phyloP scores from a whole-genome alignment of 805 yeast species.

The Pichia sporocuriosa region DNA sequence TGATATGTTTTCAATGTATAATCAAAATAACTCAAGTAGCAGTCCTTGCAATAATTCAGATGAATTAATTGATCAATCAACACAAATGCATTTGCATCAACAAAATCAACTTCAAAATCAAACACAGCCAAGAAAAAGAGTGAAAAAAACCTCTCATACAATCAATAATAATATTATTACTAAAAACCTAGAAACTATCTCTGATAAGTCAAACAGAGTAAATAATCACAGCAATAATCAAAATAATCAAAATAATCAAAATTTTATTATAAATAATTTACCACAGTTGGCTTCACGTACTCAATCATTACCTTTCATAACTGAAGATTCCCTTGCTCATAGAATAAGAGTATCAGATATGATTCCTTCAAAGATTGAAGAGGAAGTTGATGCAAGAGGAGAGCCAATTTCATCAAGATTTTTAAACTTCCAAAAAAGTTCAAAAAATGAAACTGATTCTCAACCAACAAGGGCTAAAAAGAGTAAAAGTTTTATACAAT shows the following conservation, averaged over 20 bases:
- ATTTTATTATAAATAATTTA: slow-evolving; percentile 3
- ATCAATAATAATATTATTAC: too few species aligned
- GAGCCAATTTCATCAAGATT: slow-evolving; percentile 27
- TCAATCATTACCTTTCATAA: slow-evolving; percentile 30
- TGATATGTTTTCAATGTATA: slow-evolving; percentile 8
- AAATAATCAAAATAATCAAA: too few species aligned
- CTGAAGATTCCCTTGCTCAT: slow-evolving; percentile 28
- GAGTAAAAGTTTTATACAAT: slow-evolving; percentile 26
- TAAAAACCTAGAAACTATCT: slow-evolving; percentile 3
- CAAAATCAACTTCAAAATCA: not conserved
- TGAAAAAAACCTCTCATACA: not conserved
- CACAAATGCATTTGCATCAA: slow-evolving; percentile 3
- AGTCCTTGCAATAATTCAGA: slow-evolving; percentile 12
- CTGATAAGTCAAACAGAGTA: not conserved
- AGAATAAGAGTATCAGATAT: slow-evolving; percentile 27
- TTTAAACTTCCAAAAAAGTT: slow-evolving; percentile 25
- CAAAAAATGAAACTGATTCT: slow-evolving; percentile 15
- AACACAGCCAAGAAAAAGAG: not conserved
- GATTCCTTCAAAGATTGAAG: slow-evolving; percentile 12
- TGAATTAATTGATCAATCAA: slow-evolving; percentile 14
- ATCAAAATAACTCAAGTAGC: slow-evolving; percentile 5
- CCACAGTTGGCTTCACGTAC: slow-evolving; percentile 31
- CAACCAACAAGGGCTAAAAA: slow-evolving; percentile 27
- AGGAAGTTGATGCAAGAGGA: slow-evolving; percentile 20
- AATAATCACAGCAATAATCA: too few species aligned